Conservation (phyloP, 495 filamentous ascomycete species). For the Clohesyomyces aquaticus region DNA sequence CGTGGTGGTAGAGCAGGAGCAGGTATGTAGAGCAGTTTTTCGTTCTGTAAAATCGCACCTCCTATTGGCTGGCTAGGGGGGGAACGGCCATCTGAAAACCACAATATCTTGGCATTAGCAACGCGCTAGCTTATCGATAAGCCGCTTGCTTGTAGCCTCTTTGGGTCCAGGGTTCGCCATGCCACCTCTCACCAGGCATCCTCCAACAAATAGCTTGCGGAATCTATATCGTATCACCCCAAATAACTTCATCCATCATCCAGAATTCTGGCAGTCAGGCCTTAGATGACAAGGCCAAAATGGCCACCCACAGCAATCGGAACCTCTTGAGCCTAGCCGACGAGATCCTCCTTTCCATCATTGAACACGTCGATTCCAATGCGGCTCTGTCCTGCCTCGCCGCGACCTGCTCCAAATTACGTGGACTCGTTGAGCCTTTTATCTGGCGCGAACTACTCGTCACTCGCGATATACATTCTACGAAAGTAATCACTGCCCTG, state of each 20-base stretch:
- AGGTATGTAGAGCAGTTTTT: too few relatives aligned
- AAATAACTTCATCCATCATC: too few relatives aligned
- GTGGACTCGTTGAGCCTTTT: slow-evolving; percentile 30
- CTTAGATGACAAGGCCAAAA: background rate
- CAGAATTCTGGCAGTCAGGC: background rate
- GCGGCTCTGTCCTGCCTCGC: slow-evolving; percentile 26
- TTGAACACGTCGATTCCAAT: slow-evolving; percentile 30
- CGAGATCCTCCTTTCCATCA: slow-evolving; percentile 35
- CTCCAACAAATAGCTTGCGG: too few relatives aligned
- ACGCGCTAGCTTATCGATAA: slow-evolving; percentile 1
- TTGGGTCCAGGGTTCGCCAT: background rate
- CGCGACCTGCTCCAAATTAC: slow-evolving; percentile 22
- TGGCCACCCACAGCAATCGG: background rate
- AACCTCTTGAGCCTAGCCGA: slow-evolving; percentile 21
- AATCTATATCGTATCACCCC: too few relatives aligned
- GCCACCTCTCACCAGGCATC: too few relatives aligned
- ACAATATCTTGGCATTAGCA: too few relatives aligned
- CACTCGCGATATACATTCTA: slow-evolving; percentile 13
- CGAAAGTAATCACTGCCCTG: slow-evolving; percentile 5
- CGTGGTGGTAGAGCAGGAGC: too few relatives aligned
- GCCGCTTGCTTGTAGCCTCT: background rate
- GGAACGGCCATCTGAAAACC: too few relatives aligned
- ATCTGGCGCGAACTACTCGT: slow-evolving; percentile 30
- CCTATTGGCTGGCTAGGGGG: too few relatives aligned
- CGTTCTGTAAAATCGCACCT: too few relatives aligned